Percentiles rank a stretch among this genome's conserved stretches.
Conservation (phyloP, 192 early-diverging fungal genomes). For the Umbelopsis ramanniana region DNA sequence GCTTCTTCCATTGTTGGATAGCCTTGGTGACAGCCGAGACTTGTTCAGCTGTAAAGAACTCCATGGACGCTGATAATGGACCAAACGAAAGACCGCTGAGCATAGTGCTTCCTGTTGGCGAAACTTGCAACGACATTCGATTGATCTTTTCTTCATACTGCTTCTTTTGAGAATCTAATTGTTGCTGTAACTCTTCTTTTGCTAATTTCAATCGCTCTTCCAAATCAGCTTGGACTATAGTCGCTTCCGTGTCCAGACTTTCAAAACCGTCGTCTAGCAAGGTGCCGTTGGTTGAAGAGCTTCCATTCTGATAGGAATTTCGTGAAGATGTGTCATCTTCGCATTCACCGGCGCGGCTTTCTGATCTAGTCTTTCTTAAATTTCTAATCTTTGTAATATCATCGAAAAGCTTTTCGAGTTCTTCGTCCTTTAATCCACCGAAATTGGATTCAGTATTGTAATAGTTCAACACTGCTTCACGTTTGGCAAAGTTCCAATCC, state of each 20-base stretch:
- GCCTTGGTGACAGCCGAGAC: constrained; percentile 45
- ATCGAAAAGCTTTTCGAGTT: constrained; percentile 58
- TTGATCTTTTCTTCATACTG: constrained; percentile 60
- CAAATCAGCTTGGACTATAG: constrained; percentile 25
- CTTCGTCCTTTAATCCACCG: constrained; percentile 59
- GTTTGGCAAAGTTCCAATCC: constrained; percentile 80
- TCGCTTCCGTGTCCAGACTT: constrained; percentile 41
- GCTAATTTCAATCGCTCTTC: constrained; percentile 52
- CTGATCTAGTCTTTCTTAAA: constrained; percentile 51
- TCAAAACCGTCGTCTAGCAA: constrained; percentile 42
- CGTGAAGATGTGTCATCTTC: constrained; percentile 33
- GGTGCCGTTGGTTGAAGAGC: constrained; percentile 14
- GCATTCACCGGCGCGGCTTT: constrained; percentile 46
- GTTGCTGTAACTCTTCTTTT: constrained; percentile 56
- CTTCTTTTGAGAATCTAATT: constrained; percentile 54
- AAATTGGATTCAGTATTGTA: constrained; percentile 46
- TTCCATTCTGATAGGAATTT: constrained; percentile 32
- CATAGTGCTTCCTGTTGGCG: constrained; percentile 27
- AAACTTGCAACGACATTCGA: constrained; percentile 44
- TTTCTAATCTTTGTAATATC: constrained; percentile 60
- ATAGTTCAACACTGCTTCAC: constrained; percentile 66
- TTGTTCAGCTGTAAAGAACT: constrained; percentile 49
- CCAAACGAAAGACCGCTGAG: constrained; percentile 6
- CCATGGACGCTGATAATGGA: constrained; percentile 39
- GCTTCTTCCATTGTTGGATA: constrained; percentile 52